Evolutionary conservation across 805 yeast species (phyloP).

Genomic region (Teunomyces gatunensis): DNA sequence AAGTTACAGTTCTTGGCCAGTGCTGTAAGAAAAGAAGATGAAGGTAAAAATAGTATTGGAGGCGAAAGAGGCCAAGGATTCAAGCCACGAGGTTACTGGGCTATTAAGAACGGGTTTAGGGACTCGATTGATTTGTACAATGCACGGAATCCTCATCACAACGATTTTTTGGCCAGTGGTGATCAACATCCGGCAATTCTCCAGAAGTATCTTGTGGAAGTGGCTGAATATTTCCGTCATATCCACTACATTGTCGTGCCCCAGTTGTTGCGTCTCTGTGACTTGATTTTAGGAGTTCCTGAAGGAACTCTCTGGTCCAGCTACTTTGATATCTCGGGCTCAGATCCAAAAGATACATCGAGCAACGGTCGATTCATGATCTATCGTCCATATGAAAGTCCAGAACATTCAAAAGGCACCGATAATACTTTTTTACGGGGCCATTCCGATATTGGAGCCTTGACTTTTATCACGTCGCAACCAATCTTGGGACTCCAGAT

Average conservation of each 20-base stretch:
- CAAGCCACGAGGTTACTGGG: slow-evolving; percentile 10
- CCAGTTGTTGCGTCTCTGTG: slow-evolving; percentile 7
- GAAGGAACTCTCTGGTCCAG: slow-evolving; percentile 7
- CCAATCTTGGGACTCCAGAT: slow-evolving; percentile 42
- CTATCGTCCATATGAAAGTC: slow-evolving; percentile 22
- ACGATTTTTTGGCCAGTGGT: not conserved
- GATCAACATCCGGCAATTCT: slow-evolving; percentile 8
- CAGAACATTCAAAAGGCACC: slow-evolving; percentile 27
- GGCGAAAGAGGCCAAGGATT: slow-evolving; percentile 11
- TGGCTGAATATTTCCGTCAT: slow-evolving; percentile 7
- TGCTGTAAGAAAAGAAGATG: slow-evolving; percentile 28
- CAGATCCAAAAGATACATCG: slow-evolving; percentile 17
- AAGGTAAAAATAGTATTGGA: slow-evolving; percentile 9
- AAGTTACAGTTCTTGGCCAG: slow-evolving; percentile 26
- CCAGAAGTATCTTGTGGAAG: slow-evolving; percentile 7
- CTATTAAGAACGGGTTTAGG: slow-evolving; percentile 9
- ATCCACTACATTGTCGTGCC: slow-evolving; percentile 7
- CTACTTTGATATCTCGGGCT: slow-evolving; percentile 5
- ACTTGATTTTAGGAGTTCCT: slow-evolving; percentile 72
- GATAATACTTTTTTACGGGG: slow-evolving; percentile 46
- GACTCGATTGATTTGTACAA: slow-evolving; percentile 10
- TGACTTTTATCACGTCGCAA: slow-evolving; percentile 41
- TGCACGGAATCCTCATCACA: slow-evolving; percentile 4
- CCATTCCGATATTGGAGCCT: slow-evolving; percentile 44
- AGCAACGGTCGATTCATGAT: slow-evolving; percentile 28